Evolutionary conservation across 2,329 filamentous ascomycete species (phyloP).

Genomic region (Phaeosphaeriaceae sp.): DNA sequence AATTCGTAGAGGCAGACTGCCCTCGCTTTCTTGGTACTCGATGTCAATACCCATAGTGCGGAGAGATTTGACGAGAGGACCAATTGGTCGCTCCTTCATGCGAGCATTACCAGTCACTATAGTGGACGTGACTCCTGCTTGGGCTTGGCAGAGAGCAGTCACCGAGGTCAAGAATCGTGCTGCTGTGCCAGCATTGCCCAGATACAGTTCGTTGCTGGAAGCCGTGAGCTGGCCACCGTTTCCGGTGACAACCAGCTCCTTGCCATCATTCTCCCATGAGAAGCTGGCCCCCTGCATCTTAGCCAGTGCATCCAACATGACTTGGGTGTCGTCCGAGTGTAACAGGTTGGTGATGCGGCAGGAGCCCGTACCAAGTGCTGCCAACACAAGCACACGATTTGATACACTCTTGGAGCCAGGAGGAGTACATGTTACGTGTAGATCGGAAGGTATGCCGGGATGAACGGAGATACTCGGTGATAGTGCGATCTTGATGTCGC

Average conservation of each 20-base stretch:
- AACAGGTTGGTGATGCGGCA: constrained; percentile 91
- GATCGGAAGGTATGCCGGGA: constrained; percentile 71
- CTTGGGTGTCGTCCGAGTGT: constrained; percentile 96
- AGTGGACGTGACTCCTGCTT: constrained; percentile 68
- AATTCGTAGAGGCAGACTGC: constrained; percentile 84
- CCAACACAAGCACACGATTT: constrained; percentile 91
- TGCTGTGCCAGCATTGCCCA: constrained; percentile 95
- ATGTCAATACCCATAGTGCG: constrained; percentile 85
- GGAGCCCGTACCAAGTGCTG: constrained; percentile 83
- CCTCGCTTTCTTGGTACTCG: constrained; percentile 82
- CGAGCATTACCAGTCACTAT: constrained; percentile 90
- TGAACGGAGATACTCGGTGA: constrained; percentile 78
- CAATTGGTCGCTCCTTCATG: constrained; percentile 96
- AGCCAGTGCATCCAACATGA: constrained; percentile 92
- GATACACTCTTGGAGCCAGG: constrained; percentile 98
- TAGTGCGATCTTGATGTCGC: constrained; percentile 80
- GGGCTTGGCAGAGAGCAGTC: constrained; percentile 78
- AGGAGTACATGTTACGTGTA: constrained; percentile 79
- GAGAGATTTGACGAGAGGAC: constrained; percentile 88
- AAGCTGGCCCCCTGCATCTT: constrained; percentile 87
- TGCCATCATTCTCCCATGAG: constrained; percentile 93
- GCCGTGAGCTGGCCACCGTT: constrained; percentile 87
- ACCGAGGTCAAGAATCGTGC: constrained; percentile 95
- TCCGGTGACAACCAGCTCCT: constrained; percentile 85
- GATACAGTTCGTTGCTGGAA: constrained; percentile 78